These are phyloP conservation scores for Kwoniella sp. DNA, from an alignment of 768 basidiomycete species.

Conservation along the genomic window DNA sequence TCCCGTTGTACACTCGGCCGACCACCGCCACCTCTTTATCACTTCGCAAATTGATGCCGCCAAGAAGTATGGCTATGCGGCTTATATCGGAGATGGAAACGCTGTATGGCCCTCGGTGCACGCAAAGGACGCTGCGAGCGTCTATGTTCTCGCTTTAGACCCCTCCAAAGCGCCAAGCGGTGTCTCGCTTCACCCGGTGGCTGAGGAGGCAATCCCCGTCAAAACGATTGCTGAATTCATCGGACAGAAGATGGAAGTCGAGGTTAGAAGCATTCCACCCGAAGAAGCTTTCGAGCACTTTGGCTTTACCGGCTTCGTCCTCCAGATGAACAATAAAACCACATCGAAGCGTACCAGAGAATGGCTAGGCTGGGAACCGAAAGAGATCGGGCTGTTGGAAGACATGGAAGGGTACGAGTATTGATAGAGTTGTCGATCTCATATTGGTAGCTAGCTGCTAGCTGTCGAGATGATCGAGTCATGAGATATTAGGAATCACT, in stretches of 20 bases:
- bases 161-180: background rate
- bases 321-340: background rate
- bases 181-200: conserved; percentile 21
- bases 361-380: conserved; percentile 28
- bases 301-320: conserved; percentile 10
- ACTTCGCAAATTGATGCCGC: conserved; percentile 16
- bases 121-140: background rate
- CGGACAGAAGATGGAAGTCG: conserved; percentile 1
- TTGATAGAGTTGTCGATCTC: background rate
- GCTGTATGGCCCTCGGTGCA: background rate
- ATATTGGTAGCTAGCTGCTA: too few species aligned
- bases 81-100: conserved; percentile 14
- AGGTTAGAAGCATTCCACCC: background rate
- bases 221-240: conserved; percentile 21
- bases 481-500: too few species aligned
- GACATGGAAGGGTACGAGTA: conserved; percentile 1
- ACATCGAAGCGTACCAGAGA: conserved; percentile 13
- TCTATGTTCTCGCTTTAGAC: conserved; percentile 3
- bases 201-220: conserved; percentile 17
- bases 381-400: conserved; percentile 14
- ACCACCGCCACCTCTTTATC: conserved; percentile 22
- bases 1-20: background rate
- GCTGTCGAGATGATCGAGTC: too few species aligned
- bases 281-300: conserved; percentile 17
- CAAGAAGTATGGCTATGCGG: conserved; percentile 15